Percentiles rank a stretch among this genome's conserved stretches.
phyloP scores from a whole-genome alignment of 768 basidiomycete genomes.

The Podaxis sp. region DNA sequence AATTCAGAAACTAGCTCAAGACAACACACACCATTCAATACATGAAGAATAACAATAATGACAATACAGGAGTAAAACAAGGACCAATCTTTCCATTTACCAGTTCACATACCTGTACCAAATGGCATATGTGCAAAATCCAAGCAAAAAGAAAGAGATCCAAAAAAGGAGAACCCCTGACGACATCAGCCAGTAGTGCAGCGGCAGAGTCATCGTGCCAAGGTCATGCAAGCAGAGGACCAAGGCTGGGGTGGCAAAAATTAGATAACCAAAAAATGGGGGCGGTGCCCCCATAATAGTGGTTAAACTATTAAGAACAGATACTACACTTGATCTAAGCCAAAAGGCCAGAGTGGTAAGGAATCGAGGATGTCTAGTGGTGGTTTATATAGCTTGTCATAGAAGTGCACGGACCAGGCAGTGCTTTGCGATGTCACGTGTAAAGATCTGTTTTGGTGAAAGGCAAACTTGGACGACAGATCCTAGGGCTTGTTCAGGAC shows the following conservation, averaged over 20 bases:
- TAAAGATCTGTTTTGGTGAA: background rate
- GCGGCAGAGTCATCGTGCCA: slow-evolving; percentile 45
- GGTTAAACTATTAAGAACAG: slow-evolving; percentile 71
- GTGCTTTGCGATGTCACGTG: background rate
- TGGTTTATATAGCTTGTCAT: background rate
- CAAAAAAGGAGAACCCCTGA: slow-evolving; percentile 34
- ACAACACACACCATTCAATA: too few relatives aligned
- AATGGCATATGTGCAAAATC: background rate
- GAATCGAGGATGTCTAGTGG: slow-evolving; percentile 13
- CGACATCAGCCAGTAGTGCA: slow-evolving; percentile 54
- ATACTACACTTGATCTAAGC: slow-evolving; percentile 89
- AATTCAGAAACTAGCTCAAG: background rate
- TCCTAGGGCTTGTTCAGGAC: too few relatives aligned
- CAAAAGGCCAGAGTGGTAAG: slow-evolving; percentile 76
- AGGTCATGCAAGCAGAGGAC: slow-evolving; percentile 52
- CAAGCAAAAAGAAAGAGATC: too few relatives aligned
- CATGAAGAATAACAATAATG: too few relatives aligned
- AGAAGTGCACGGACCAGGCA: background rate
- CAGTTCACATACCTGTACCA: background rate
- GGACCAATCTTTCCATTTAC: background rate
- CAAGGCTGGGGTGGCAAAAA: slow-evolving; percentile 45
- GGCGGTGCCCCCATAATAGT: slow-evolving; percentile 56
- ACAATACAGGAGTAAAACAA: too few relatives aligned
- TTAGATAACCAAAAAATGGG: slow-evolving; percentile 52
- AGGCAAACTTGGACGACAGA: too few relatives aligned